phyloP scores from a whole-genome alignment of 441 rosid genomes.

The Brassica balearica region DNA sequence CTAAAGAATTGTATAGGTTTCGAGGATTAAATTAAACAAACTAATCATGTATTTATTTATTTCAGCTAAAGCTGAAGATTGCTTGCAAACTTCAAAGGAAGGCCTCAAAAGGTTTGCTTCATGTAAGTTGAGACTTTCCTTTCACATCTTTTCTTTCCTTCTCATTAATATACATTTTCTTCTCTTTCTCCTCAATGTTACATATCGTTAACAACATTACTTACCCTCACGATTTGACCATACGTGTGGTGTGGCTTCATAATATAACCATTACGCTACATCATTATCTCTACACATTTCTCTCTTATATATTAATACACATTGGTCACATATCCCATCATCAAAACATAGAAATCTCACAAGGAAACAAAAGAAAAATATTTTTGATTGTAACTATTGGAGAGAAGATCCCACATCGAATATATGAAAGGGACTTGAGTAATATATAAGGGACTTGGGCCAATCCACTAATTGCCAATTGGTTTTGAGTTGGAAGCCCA shows the following conservation, averaged over 20 bases:
- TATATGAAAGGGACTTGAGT: too few species aligned
- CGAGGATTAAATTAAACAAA: neutral
- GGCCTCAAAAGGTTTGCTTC: constrained; percentile 23
- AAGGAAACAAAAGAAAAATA: neutral
- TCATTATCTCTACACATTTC: constrained; percentile 23
- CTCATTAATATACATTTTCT: neutral
- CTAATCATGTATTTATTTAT: too few species aligned
- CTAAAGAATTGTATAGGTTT: neutral
- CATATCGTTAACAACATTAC: constrained; percentile 29
- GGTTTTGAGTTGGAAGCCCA: too few species aligned
- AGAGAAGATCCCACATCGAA: too few species aligned
- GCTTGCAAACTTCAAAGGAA: constrained; percentile 19
- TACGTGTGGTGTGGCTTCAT: constrained; percentile 35
- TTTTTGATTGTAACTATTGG: neutral
- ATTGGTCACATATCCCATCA: neutral
- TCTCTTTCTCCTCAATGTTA: neutral
- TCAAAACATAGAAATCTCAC: neutral
- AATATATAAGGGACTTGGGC: too few species aligned
- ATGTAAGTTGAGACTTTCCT: constrained; percentile 40
- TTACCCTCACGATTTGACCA: constrained; percentile 36
- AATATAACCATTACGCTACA: constrained; percentile 27
- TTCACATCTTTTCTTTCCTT: constrained; percentile 40
- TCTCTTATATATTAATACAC: constrained; percentile 27
- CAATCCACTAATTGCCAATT: too few species aligned
- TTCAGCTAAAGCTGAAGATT: constrained; percentile 14